Conservation (phyloP, 2,329 filamentous ascomycete genomes). For the Penicillium psychrosexuale region DNA sequence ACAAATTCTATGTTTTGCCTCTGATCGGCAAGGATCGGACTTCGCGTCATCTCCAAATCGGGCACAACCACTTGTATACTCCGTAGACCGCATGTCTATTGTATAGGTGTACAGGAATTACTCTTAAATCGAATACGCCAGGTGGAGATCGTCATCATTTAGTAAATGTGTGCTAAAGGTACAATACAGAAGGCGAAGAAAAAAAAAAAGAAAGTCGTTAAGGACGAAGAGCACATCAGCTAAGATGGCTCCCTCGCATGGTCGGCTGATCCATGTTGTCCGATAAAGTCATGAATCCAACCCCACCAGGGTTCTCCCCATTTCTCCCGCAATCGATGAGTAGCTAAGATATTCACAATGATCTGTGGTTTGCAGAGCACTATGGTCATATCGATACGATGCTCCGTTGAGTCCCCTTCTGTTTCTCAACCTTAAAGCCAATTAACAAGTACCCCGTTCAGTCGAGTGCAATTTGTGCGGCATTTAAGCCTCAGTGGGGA, state of each 20-base stretch:
- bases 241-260: slow-evolving; percentile 24
- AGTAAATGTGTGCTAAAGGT: slow-evolving; percentile 44
- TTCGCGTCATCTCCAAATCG: slow-evolving; percentile 17
- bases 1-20: slow-evolving; percentile 13
- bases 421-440: slow-evolving; percentile 12
- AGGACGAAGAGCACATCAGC: slow-evolving; percentile 23
- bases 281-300: slow-evolving; percentile 26
- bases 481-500: slow-evolving; percentile 29
- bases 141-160: slow-evolving; percentile 35
- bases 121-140: slow-evolving; percentile 10
- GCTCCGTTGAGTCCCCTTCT: slow-evolving; percentile 4
- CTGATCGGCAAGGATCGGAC: slow-evolving; percentile 24
- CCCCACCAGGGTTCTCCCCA: slow-evolving; percentile 16
- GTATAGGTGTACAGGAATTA: neutral
- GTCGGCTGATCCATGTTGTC: slow-evolving; percentile 22
- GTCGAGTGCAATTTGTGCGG: slow-evolving; percentile 20
- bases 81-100: neutral
- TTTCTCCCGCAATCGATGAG: slow-evolving; percentile 21
- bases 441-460: slow-evolving; percentile 16
- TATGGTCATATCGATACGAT: slow-evolving; percentile 29
- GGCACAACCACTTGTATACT: neutral
- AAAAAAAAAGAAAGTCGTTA: slow-evolving; percentile 37
- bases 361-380: slow-evolving; percentile 10
- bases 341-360: slow-evolving; percentile 27
- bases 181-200: slow-evolving; percentile 39